These are phyloP conservation scores for Mucor irregularis DNA, from an alignment of 371 early-diverging fungal species.

Conservation along the genomic window DNA sequence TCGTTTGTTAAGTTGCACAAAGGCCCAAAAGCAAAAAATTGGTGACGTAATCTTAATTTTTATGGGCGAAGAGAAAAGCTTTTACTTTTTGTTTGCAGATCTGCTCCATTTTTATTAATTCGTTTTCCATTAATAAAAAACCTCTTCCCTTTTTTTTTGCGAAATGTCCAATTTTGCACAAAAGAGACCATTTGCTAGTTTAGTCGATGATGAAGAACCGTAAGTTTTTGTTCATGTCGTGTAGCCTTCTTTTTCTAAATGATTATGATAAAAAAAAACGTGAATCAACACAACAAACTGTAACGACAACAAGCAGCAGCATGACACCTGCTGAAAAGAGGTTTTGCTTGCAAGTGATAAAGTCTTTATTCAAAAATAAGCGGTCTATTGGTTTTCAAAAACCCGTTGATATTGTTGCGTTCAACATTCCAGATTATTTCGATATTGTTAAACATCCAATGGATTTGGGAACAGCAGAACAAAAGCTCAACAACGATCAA, in stretches of 20 bases:
- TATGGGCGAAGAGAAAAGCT: too few relatives aligned
- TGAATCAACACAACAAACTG: not conserved
- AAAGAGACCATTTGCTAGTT: conserved; percentile 23
- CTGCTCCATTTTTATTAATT: not conserved
- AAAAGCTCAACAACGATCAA: conserved; percentile 56
- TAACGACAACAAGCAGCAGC: not conserved
- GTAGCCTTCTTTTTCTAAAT: too few relatives aligned
- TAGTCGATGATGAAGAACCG: conserved; percentile 14
- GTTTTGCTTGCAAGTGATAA: conserved; percentile 40
- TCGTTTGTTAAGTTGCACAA: too few relatives aligned
- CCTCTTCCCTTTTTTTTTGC: not conserved
- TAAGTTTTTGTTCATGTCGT: conserved; percentile 7
- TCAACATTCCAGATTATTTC: conserved; percentile 68
- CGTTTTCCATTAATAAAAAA: not conserved
- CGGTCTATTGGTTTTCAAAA: conserved; percentile 75
- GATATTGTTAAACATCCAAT: conserved; percentile 94
- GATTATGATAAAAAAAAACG: not conserved
- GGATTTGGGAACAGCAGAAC: conserved; percentile 93
- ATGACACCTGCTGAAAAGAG: conserved; percentile 22
- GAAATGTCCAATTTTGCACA: conserved; percentile 24
- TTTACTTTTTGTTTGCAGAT: too few relatives aligned
- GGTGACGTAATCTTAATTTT: too few relatives aligned
- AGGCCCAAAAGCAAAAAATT: too few relatives aligned
- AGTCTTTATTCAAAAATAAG: conserved; percentile 64
- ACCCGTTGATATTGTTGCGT: conserved; percentile 52